phyloP scores from a whole-genome alignment of 352 stramenopile genomes.

The Globisporangium alternatum region DNA sequence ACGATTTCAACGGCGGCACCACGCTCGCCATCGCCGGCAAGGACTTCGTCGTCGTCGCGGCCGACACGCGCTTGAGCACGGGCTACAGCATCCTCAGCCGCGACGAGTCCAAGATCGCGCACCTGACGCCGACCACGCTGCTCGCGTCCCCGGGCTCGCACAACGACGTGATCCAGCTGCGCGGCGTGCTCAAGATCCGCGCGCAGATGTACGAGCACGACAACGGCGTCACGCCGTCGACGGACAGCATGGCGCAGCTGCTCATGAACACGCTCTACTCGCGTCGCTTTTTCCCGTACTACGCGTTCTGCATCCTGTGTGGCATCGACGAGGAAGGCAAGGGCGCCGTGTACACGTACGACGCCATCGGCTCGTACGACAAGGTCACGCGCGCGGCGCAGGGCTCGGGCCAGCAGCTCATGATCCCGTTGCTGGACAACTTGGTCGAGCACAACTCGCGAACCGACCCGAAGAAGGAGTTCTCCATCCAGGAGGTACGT shows the following conservation, averaged over 20 bases:
- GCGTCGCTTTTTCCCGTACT: constrained; percentile 99
- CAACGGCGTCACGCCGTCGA: constrained; percentile 93
- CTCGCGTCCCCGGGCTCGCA: constrained; percentile 78
- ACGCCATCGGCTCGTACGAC: constrained; percentile 94
- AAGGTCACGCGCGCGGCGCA: constrained; percentile 70
- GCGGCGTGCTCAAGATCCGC: constrained; percentile 73
- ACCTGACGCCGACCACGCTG: constrained; percentile 68
- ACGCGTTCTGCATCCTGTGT: constrained; percentile 97
- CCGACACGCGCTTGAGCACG: constrained; percentile 94
- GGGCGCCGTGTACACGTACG: constrained; percentile 97
- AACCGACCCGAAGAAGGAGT: constrained; percentile 89
- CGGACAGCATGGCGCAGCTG: constrained; percentile 93
- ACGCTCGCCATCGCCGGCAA: constrained; percentile 92
- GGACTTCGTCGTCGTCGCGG: constrained; percentile 96
- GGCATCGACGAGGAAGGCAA: constrained; percentile 96
- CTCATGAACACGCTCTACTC: constrained; percentile 98
- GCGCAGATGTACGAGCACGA: constrained; percentile 93
- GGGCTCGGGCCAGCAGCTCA: constrained; percentile 93
- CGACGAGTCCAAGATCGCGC: constrained; percentile 90
- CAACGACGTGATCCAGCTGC: constrained; percentile 87
- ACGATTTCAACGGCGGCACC: constrained; percentile 86
- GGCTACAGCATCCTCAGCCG: constrained; percentile 97
- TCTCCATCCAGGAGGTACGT: constrained; percentile 86
- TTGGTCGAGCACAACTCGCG: constrained; percentile 91
- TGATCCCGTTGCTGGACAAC: constrained; percentile 99